Evolutionary conservation across 208 protist genomes (phyloP), one percentile per base, ranked within the genome.

Genomic region (Trypanosoma lewisi): DNA sequence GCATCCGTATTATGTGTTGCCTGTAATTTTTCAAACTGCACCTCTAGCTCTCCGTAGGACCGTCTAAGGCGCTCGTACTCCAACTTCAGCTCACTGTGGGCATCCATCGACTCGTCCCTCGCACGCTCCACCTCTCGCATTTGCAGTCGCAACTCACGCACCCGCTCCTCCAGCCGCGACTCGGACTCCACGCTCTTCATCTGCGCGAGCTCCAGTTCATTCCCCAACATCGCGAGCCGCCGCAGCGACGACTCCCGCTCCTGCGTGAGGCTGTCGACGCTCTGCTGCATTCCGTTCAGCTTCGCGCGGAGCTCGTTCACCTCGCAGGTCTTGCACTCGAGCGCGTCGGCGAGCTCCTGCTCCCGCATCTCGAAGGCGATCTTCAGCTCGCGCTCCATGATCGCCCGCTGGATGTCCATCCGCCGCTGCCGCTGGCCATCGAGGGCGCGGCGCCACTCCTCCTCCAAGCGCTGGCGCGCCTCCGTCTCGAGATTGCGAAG

Each of bases 171-270:
- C 14, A 65, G 25, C 23, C 39, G 44, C 12, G 57, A 31, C 51
- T 89, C 80, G 27, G 54, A 21, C 56, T 94, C 85, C 16, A 73
- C 47, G 19, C 60, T 41, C 19, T 71, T 69, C 59, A 86, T 58
- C 59, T 92, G 83, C n/a, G 76, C 73, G 16, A 85, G 58, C 63
- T 93, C 85, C 8, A 95, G 77, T 65, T 93, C 86, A 60, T 91
- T 86, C 12, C 45, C 67, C 6, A 95, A 63, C 59, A 85, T 77
- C 27, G 76, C 80, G 17, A 78, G 54, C 17, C 86, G 83, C 3
- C 83, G 76, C 47, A 80, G 64, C 17, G 85, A 77, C 3, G 82
- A 83, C 30, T 91, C 80, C 42, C 81, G 75, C 41, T 93, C 85
- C 55, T 75, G 78, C 58, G 88, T 70, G 23, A 91, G 56, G 28